phyloP scores from a whole-genome alignment of 441 rosid genomes.

The Adansonia grandidieri region DNA sequence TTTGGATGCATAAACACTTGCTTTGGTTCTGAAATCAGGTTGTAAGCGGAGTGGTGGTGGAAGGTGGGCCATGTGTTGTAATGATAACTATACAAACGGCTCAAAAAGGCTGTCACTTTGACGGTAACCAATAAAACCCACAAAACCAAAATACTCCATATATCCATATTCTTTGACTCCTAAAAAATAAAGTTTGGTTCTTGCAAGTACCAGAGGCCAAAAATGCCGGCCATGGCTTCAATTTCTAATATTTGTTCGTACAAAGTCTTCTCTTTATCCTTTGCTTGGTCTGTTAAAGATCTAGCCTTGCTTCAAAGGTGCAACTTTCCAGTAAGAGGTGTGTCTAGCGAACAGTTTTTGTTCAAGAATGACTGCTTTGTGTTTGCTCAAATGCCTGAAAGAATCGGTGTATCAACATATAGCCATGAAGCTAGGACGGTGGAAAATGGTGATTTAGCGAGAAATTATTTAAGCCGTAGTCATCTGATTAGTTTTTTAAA shows the following conservation, averaged over 20 bases:
- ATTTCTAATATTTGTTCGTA: conserved; percentile 2
- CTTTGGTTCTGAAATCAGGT: conserved; percentile 11
- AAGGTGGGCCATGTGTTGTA: not conserved
- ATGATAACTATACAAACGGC: conserved; percentile 21
- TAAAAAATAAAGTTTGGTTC: not conserved
- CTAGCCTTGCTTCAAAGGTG: conserved; percentile 8
- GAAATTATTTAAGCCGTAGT: conserved; percentile 20
- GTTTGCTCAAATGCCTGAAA: conserved; percentile 32
- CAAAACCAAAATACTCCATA: conserved; percentile 18
- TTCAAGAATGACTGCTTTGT: conserved; percentile 7
- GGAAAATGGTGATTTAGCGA: not conserved
- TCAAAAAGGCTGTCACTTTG: not conserved
- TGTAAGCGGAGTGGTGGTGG: not conserved
- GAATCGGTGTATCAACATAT: not conserved
- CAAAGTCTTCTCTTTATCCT: conserved; percentile 4
- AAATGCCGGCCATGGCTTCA: conserved; percentile 23
- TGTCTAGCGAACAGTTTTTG: not conserved
- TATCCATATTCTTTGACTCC: not conserved
- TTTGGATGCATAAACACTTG: not conserved
- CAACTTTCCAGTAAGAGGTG: not conserved
- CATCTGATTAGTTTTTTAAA: conserved; percentile 25
- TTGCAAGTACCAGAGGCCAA: not conserved
- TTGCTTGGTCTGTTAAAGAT: not conserved
- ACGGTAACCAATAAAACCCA: not conserved
- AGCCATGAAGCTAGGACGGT: conserved; percentile 7